Percentiles rank a stretch among this genome's conserved stretches.
Conservation (phyloP, 1,284 basidiomycete genomes). For the Ustilago trichophora region DNA sequence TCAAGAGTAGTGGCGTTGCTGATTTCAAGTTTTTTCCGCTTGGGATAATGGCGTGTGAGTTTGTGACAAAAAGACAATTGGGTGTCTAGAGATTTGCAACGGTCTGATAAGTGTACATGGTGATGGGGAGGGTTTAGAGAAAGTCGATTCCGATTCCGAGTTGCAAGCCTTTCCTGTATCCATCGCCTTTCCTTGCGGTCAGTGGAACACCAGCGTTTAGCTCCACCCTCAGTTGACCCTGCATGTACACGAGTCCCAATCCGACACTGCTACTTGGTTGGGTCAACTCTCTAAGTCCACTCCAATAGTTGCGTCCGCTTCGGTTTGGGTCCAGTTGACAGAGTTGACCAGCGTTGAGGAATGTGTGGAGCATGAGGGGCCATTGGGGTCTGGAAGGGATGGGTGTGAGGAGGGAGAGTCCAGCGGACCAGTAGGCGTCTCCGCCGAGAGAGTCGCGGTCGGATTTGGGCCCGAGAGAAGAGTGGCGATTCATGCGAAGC, state of each 20-base stretch:
- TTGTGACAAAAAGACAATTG: too few species aligned
- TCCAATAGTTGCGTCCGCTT: not conserved
- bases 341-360: constrained; percentile 85
- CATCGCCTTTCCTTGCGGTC: constrained; percentile 79
- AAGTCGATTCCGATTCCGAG: constrained; percentile 82
- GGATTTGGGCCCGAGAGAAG: constrained; percentile 84
- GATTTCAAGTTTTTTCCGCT: too few species aligned
- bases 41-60: too few species aligned
- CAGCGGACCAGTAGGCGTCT: constrained; percentile 84
- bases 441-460: constrained; percentile 84
- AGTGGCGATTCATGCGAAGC: constrained; percentile 84
- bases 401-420: constrained; percentile 81
- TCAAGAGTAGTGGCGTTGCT: too few species aligned
- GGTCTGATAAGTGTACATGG: constrained; percentile 44
- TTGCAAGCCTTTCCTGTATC: constrained; percentile 81
- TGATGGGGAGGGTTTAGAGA: constrained; percentile 36
- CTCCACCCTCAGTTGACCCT: constrained; percentile 87
- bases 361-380: constrained; percentile 87
- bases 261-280: constrained; percentile 78
- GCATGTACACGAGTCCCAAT: constrained; percentile 87
- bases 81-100: too few species aligned
- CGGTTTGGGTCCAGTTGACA: constrained; percentile 69
- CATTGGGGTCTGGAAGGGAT: constrained; percentile 81
- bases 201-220: constrained; percentile 92
- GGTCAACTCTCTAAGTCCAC: not conserved